These are phyloP conservation scores for Apiotrichum siamense DNA, from an alignment of 1,284 basidiomycete genomes.

Conservation along the genomic window DNA sequence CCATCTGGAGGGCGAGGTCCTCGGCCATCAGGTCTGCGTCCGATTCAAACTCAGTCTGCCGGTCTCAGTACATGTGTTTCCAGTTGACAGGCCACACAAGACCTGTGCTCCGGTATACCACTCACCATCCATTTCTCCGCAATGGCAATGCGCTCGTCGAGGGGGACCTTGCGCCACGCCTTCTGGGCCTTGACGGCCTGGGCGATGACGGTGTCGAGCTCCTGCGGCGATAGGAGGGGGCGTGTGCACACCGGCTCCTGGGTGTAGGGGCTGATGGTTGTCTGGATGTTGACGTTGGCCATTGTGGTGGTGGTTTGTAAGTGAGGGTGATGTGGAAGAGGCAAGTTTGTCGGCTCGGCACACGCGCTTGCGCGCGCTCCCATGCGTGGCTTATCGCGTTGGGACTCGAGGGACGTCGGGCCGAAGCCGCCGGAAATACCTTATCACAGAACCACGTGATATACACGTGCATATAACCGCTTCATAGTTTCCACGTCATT, in stretches of 20 bases:
- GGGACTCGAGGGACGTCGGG: too few species aligned
- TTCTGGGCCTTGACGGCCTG: slow-evolving; percentile 63
- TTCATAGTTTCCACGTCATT: too few species aligned
- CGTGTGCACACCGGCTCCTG: slow-evolving; percentile 48
- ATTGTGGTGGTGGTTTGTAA: slow-evolving; percentile 9
- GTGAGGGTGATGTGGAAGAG: neutral
- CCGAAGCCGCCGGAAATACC: too few species aligned
- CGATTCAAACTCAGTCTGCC: slow-evolving; percentile 66
- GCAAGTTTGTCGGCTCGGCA: neutral
- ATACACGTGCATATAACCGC: too few species aligned
- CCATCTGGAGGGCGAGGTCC: slow-evolving; percentile 75
- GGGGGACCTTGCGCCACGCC: slow-evolving; percentile 61
- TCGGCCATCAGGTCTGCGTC: slow-evolving; percentile 62
- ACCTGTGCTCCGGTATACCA: neutral
- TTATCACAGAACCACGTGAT: too few species aligned
- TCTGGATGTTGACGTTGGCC: slow-evolving; percentile 45
- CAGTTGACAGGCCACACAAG: too few species aligned
- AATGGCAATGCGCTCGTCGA: slow-evolving; percentile 66
- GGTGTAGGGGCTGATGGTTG: slow-evolving; percentile 52
- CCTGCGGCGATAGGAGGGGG: slow-evolving; percentile 39
- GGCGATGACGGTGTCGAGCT: slow-evolving; percentile 59
- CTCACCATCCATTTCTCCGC: slow-evolving; percentile 69
- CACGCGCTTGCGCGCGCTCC: too few species aligned
- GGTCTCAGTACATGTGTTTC: neutral
- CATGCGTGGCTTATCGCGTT: too few species aligned